Conservation (phyloP, 2,329 filamentous ascomycete species). For the Dothistroma septosporum region DNA sequence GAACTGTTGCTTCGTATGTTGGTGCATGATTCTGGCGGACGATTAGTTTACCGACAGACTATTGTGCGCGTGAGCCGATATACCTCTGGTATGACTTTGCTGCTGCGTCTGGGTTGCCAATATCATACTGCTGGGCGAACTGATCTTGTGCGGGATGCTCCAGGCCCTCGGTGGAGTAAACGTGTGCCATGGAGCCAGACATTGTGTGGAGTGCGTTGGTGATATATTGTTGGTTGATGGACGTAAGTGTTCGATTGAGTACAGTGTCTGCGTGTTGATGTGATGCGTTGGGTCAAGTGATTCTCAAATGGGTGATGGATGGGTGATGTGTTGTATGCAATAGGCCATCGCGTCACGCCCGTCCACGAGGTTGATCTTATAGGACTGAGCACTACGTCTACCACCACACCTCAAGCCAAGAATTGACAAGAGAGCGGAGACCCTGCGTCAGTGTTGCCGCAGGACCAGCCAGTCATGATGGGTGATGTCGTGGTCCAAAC, state of each 20-base stretch:
- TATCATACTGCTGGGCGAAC: slow-evolving; percentile 43
- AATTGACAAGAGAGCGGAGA: slow-evolving; percentile 17
- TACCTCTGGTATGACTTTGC: slow-evolving; percentile 46
- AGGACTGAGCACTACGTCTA: not conserved
- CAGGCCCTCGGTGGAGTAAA: slow-evolving; percentile 10
- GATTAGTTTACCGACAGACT: slow-evolving; percentile 9
- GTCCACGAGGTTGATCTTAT: not conserved
- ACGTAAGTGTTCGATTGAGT: too few species aligned
- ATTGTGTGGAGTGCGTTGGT: not conserved
- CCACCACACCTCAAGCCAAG: slow-evolving; percentile 1
- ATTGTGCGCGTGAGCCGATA: slow-evolving; percentile 11
- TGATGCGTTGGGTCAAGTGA: not conserved
- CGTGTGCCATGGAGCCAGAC: slow-evolving; percentile 9
- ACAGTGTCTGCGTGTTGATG: not conserved
- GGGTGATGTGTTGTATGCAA: too few species aligned
- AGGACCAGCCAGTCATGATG: slow-evolving; percentile 18
- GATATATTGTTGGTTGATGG: not conserved
- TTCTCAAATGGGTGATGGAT: not conserved
- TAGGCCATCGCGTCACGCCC: too few species aligned
- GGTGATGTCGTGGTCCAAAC: not conserved
- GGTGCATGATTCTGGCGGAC: slow-evolving; percentile 44
- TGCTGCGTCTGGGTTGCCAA: slow-evolving; percentile 39
- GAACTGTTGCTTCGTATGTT: slow-evolving; percentile 49
- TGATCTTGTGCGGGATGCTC: slow-evolving; percentile 37
- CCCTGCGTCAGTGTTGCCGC: slow-evolving; percentile 23